Percentiles rank a stretch among this genome's conserved stretches.
Evolutionary conservation across 2,329 filamentous ascomycete species (phyloP).

Genomic region (Talaromyces rugulosus): DNA sequence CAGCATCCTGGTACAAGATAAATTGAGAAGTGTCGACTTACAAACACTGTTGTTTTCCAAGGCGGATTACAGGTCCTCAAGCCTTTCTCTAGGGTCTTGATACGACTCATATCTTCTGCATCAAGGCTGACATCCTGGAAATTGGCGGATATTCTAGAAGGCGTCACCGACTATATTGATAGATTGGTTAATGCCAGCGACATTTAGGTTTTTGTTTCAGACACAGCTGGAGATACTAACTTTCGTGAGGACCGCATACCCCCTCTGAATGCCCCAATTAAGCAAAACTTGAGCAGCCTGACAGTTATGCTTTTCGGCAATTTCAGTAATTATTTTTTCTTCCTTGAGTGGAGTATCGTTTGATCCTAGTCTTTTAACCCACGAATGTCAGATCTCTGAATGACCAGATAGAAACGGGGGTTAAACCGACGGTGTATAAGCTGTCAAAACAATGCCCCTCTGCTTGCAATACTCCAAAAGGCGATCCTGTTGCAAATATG

Average conservation of each 20-base stretch:
- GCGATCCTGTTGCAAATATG: constrained; percentile 59
- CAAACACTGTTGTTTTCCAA: not conserved
- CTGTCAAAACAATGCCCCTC: constrained; percentile 58
- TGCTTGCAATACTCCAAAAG: constrained; percentile 54
- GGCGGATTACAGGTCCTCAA: not conserved
- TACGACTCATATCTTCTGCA: not conserved
- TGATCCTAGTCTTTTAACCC: not conserved
- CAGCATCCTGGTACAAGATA: not conserved
- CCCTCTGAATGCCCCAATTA: not conserved
- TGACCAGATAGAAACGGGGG: not conserved
- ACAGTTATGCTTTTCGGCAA: not conserved
- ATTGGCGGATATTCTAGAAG: not conserved
- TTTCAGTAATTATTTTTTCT: not conserved
- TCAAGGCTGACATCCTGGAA: not conserved
- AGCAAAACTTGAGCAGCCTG: constrained; percentile 1
- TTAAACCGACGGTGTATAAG: constrained; percentile 48
- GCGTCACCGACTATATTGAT: not conserved
- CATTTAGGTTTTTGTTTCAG: not conserved
- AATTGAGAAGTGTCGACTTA: not conserved
- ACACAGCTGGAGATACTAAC: not conserved
- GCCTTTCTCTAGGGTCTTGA: not conserved
- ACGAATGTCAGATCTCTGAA: not conserved
- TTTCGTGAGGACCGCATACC: not conserved
- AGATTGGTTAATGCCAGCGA: not conserved
- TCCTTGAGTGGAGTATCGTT: constrained; percentile 1